These are phyloP conservation scores for Santalum album DNA, from an alignment of 164 flowering plant genomes.

Conservation along the genomic window DNA sequence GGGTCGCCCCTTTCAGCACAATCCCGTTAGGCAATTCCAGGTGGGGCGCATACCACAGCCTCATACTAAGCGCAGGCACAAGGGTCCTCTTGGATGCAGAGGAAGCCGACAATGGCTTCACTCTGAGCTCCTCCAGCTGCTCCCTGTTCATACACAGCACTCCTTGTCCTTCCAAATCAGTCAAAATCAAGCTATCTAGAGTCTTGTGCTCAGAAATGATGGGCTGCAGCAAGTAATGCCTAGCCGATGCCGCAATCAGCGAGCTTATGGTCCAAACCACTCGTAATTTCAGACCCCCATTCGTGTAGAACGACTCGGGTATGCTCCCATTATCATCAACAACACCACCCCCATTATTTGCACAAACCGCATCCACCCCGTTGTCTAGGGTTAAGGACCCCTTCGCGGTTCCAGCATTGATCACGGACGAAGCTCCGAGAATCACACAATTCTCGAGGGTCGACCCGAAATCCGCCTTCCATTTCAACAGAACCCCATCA, in stretches of 20 bases:
- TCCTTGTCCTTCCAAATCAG: constrained; percentile 88
- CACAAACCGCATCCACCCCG: constrained; percentile 11
- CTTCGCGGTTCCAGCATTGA: constrained; percentile 6
- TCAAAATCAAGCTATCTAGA: constrained; percentile 57
- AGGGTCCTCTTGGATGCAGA: constrained; percentile 77
- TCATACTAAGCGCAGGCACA: constrained; percentile 81
- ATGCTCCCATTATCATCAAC: constrained; percentile 75
- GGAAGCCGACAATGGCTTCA: constrained; percentile 79
- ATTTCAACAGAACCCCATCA: constrained; percentile 74
- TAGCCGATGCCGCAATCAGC: constrained; percentile 75
- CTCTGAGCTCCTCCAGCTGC: constrained; percentile 79
- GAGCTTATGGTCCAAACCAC: constrained; percentile 95
- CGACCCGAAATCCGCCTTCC: constrained; percentile 92
- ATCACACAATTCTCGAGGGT: constrained; percentile 80
- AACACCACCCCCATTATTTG: not conserved
- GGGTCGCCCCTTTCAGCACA: constrained; percentile 77
- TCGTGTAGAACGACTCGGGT: constrained; percentile 86
- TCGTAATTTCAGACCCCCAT: constrained; percentile 76
- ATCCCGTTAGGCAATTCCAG: constrained; percentile 68
- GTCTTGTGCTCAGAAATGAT: constrained; percentile 76
- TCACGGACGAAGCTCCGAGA: constrained; percentile 70
- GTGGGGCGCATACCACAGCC: constrained; percentile 79
- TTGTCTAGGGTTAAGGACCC: not conserved
- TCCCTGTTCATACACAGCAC: constrained; percentile 74
- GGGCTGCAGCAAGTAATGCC: constrained; percentile 80